A percentile compares a stretch with the other conserved stretches of the same genome.
Evolutionary conservation across 495 filamentous ascomycete genomes (phyloP).

Genomic region (Peziza echinospora): DNA sequence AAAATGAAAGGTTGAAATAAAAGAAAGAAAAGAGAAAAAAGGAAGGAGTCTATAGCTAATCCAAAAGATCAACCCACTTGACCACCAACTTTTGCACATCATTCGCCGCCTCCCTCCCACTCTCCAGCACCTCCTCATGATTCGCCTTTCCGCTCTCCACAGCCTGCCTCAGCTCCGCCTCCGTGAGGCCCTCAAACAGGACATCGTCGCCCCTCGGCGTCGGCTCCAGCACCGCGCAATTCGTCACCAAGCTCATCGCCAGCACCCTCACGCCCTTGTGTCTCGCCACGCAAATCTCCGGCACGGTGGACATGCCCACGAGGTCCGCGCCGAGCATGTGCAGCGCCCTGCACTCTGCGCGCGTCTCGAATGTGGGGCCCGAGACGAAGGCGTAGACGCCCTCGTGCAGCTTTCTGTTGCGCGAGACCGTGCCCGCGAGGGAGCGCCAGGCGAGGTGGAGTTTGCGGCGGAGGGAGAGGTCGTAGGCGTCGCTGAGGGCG

Average conservation of each 20-base stretch:
- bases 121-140: constrained; percentile 52
- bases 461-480: constrained; percentile 39
- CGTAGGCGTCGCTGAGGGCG: constrained; percentile 54
- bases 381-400: constrained; percentile 56
- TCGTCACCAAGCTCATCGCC: constrained; percentile 59
- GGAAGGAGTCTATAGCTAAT: too few relatives aligned
- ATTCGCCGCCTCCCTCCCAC: constrained; percentile 36
- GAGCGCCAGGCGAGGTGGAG: constrained; percentile 41
- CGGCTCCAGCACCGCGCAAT: constrained; percentile 42
- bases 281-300: constrained; percentile 52
- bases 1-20: too few relatives aligned
- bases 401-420: constrained; percentile 36
- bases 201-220: constrained; percentile 37
- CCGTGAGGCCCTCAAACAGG: constrained; percentile 20
- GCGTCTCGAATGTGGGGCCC: constrained; percentile 56
- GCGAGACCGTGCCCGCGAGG: constrained; percentile 8
- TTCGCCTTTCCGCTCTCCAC: constrained; percentile 44
- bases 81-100: constrained; percentile 40
- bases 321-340: constrained; percentile 43
- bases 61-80: constrained; percentile 17
- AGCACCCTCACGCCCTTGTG: constrained; percentile 49
- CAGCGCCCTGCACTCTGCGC: constrained; percentile 58
- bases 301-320: constrained; percentile 62
- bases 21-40: too few relatives aligned
- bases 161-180: constrained; percentile 32